Conservation (phyloP, 2,329 filamentous ascomycete species). For the Colletotrichum scovillei region DNA sequence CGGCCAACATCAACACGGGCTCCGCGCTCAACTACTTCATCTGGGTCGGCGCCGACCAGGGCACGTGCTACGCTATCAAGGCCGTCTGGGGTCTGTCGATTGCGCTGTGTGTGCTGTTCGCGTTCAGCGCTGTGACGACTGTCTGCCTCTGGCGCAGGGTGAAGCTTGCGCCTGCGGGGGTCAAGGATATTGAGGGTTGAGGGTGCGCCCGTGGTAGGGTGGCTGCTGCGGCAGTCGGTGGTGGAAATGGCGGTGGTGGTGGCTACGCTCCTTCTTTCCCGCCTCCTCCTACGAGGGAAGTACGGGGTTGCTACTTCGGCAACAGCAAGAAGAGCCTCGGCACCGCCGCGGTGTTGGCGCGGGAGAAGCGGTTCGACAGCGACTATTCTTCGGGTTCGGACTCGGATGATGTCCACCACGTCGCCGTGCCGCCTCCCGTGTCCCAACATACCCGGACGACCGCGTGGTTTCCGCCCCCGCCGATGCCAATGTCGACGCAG, state of each 20-base stretch:
- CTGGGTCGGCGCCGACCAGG: conserved; percentile 63
- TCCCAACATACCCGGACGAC: conserved; percentile 31
- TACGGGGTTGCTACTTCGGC: conserved; percentile 21
- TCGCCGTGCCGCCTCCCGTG: conserved; percentile 21
- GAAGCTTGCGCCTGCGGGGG: conserved; percentile 52
- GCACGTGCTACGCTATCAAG: conserved; percentile 86
- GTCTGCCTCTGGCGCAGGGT: conserved; percentile 72
- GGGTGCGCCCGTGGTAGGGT: conserved; percentile 57
- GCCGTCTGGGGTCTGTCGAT: conserved; percentile 89
- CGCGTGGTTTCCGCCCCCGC: conserved; percentile 45
- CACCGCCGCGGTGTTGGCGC: conserved; percentile 48
- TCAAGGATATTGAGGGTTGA: conserved; percentile 63
- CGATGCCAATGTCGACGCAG: not conserved
- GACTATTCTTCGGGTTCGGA: conserved; percentile 45
- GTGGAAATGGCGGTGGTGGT: not conserved
- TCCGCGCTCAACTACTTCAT: conserved; percentile 53
- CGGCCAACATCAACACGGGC: conserved; percentile 52
- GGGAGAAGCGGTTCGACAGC: conserved; percentile 46
- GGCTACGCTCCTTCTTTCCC: conserved; percentile 9
- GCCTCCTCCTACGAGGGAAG: conserved; percentile 12
- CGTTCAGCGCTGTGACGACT: conserved; percentile 69
- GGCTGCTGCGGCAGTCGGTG: conserved; percentile 22
- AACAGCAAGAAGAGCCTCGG: conserved; percentile 47
- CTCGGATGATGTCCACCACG: conserved; percentile 41
- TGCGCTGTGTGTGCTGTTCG: conserved; percentile 78